Percentiles rank a stretch among this genome's conserved stretches.
These are phyloP conservation scores for Ustilago vetiveriae DNA, from an alignment of 1,284 basidiomycete species.

Conservation along the genomic window DNA sequence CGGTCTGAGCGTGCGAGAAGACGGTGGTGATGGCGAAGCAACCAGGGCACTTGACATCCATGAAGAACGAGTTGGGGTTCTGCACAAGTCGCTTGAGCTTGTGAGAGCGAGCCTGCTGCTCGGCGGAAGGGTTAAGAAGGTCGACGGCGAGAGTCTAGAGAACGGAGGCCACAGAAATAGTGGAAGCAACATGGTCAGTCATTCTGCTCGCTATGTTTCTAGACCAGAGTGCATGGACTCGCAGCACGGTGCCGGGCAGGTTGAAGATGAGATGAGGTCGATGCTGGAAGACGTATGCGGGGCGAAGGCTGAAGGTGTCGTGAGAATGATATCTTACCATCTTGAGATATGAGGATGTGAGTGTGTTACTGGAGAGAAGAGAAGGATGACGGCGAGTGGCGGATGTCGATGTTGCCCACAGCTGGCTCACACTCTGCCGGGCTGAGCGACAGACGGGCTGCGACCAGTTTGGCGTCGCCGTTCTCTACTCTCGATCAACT, in stretches of 20 bases:
- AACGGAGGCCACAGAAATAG: background rate
- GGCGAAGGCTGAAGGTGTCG: slow-evolving; percentile 10
- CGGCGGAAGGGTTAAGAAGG: slow-evolving; percentile 93
- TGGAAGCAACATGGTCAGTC: slow-evolving; percentile 3
- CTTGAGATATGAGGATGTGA: slow-evolving; percentile 46
- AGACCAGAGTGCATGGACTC: background rate
- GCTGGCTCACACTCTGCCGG: no score
- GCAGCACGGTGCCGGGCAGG: slow-evolving; percentile 1
- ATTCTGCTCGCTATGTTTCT: background rate
- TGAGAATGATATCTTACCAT: slow-evolving; percentile 39
- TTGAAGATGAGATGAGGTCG: no score
- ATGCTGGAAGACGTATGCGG: no score
- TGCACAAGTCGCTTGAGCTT: slow-evolving; percentile 99
- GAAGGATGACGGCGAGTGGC: slow-evolving; percentile 37
- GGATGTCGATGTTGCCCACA: slow-evolving; percentile 18
- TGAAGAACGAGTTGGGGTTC: slow-evolving; percentile 82
- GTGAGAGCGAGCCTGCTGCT: slow-evolving; percentile 77
- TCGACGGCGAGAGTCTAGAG: slow-evolving; percentile 98
- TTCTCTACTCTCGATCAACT: slow-evolving; percentile 1
- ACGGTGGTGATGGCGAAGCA: slow-evolving; percentile 95
- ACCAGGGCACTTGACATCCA: slow-evolving; percentile 99
- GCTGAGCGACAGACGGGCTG: slow-evolving; percentile 15
- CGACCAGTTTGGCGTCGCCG: background rate
- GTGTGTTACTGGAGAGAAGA: slow-evolving; percentile 37
- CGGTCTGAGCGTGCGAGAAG: slow-evolving; percentile 93